Conservation (phyloP, 176 grass and related monocot genomes). For the Paspalum vaginatum region DNA sequence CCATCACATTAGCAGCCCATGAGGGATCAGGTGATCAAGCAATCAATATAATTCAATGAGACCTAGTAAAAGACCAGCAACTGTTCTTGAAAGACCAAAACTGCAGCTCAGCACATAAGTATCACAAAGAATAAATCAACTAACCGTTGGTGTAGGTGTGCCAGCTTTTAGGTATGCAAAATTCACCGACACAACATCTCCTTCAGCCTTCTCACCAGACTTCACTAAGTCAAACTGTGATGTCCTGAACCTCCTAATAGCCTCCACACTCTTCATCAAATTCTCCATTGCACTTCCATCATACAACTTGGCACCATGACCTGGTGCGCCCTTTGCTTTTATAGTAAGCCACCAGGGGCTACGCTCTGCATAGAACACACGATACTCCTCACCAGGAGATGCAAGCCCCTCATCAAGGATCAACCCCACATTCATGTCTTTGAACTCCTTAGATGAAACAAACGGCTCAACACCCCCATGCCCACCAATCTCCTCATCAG, state of each 20-base stretch:
- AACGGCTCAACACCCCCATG: constrained; percentile 56
- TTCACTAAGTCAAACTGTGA: constrained; percentile 95
- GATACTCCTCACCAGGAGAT: constrained; percentile 69
- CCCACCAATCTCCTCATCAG: constrained; percentile 92
- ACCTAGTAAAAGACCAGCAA: neutral
- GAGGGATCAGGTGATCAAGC: constrained; percentile 4
- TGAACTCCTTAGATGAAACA: constrained; percentile 66
- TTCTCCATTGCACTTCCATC: constrained; percentile 97
- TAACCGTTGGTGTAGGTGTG: constrained; percentile 78
- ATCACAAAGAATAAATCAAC: constrained; percentile 40
- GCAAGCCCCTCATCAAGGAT: constrained; percentile 91
- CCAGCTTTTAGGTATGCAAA: constrained; percentile 90
- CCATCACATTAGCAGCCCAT: constrained; percentile 5
- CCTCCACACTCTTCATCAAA: constrained; percentile 90
- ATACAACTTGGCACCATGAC: constrained; percentile 89
- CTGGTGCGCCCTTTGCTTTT: constrained; percentile 71
- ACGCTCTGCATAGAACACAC: constrained; percentile 90
- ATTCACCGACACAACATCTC: constrained; percentile 90
- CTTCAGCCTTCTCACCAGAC: constrained; percentile 70
- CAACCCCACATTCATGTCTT: constrained; percentile 68
- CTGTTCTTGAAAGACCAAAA: neutral
- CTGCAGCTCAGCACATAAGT: constrained; percentile 2
- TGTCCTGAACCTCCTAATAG: constrained; percentile 73
- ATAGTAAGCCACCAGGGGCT: constrained; percentile 86
- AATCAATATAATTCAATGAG: constrained; percentile 24